Evolutionary conservation across 2,329 filamentous ascomycete species (phyloP).

Genomic region (Aureobasidium uvarum): DNA sequence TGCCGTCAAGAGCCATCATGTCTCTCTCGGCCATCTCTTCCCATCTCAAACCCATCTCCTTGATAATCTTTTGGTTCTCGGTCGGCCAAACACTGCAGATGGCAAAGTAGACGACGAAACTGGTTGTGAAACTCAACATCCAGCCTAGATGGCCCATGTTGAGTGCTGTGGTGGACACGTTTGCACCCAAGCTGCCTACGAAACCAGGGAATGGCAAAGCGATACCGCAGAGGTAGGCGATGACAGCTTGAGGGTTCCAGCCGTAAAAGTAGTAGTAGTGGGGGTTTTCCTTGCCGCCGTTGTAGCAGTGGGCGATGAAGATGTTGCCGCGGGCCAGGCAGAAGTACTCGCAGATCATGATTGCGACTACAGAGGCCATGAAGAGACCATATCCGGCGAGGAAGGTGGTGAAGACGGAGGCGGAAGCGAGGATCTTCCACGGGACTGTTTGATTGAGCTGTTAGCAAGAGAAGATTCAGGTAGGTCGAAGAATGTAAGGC

Average conservation of each 20-base stretch:
- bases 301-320: conserved; percentile 41
- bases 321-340: conserved; percentile 47
- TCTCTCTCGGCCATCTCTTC: conserved; percentile 33
- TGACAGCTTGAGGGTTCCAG: conserved; percentile 59
- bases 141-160: conserved; percentile 58
- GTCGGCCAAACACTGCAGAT: conserved; percentile 45
- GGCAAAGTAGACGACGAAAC: conserved; percentile 54
- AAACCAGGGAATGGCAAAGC: conserved; percentile 58
- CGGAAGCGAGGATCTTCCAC: conserved; percentile 63
- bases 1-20: conserved; percentile 30
- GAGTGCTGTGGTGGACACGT: conserved; percentile 37
- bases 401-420: conserved; percentile 59
- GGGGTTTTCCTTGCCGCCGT: conserved; percentile 48
- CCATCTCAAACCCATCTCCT: conserved; percentile 37
- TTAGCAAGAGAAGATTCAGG: background rate
- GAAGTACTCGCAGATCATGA: conserved; percentile 62
- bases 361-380: conserved; percentile 60
- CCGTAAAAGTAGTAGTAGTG: conserved; percentile 55
- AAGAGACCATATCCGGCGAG: conserved; percentile 46
- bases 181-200: conserved; percentile 43
- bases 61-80: conserved; percentile 39
- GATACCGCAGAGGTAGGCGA: conserved; percentile 57
- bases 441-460: conserved; percentile 39
- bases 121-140: conserved; percentile 59
- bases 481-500: background rate